Base-by-base conservation (phyloP, 805 yeast species). In the Metschnikowia lachancei region DNA sequence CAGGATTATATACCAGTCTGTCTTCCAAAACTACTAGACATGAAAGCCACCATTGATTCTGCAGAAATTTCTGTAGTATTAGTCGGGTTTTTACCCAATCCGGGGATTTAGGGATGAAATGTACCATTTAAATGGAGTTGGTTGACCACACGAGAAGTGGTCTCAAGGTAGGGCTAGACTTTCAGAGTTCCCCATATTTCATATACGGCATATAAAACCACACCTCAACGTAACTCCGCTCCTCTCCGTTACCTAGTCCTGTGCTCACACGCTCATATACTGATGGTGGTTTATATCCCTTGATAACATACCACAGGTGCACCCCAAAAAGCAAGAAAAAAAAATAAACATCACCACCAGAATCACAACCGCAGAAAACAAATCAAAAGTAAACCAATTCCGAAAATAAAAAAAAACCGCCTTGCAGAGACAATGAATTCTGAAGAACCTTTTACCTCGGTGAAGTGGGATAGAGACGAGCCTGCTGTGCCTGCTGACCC, bases 391-490 rank as follows among this genome's bases (percentile, higher is more conserved):
- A 18, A 34, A 2, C 20, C 7, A 18, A 18, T 2, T 5, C 3
- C 24, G 22, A 36, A 16, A n/a, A n/a, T n/a, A n/a, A n/a, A n/a
- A n/a, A n/a, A 32, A n/a, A 33, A 22, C 16, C 20, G 5, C 5
- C 33, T 29, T 4, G 6, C 5, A n/a, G 33, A 14, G 9, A 22
- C 33, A 46, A 52, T 45, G 52, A 43, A 36, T 31, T 31, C 50
- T 3, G 76, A 72, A 41, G 82, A 77, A 52, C 78, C 77, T 53
- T 78, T 78, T 57, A 76, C 81, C 1, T 78, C 83, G 24, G 76
- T 78, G 40, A 80, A 74, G 54, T 78, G 80, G 81, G 82, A 78
- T 55, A 66, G 78, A 49, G 79, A 67, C 24, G 79, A 72, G 34
- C 33, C 34, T 5, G 36, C 13, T 4, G 12, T 7, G 18, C 2